These are phyloP conservation scores for Endotrypanum monterogeii DNA, from an alignment of 208 protist species.

Conservation along the genomic window DNA sequence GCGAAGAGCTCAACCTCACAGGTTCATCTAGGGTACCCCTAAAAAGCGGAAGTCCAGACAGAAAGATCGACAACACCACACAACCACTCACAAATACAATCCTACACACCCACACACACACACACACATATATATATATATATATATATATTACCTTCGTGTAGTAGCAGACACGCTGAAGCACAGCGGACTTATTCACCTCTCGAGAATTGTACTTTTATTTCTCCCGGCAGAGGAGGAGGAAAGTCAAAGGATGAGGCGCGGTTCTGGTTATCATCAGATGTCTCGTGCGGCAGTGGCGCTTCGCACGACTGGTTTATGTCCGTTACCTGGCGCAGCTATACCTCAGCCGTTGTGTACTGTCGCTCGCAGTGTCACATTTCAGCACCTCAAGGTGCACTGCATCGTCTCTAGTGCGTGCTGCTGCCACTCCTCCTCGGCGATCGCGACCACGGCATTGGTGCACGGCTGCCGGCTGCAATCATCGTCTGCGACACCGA, in stretches of 20 bases:
- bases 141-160: too few species aligned
- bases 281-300: background rate
- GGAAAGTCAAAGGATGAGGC: background rate
- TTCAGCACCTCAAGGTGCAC: background rate
- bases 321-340: background rate
- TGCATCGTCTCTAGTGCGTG: background rate
- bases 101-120: background rate
- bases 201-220: background rate
- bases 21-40: background rate
- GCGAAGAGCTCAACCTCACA: background rate
- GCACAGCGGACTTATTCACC: background rate
- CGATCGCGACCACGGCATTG: background rate
- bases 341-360: background rate
- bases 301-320: background rate
- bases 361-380: background rate
- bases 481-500: slow-evolving; percentile 12
- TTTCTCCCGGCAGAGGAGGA: background rate
- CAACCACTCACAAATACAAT: background rate
- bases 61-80: background rate
- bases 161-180: background rate
- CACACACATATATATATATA: background rate
- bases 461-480: slow-evolving; percentile 12
- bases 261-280: background rate
- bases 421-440: background rate
- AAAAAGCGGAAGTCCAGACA: background rate